Evolutionary conservation across 805 yeast genomes (phyloP), one percentile per base, ranked within the genome.

Genomic region (Nakazawaea ishiwadae): DNA sequence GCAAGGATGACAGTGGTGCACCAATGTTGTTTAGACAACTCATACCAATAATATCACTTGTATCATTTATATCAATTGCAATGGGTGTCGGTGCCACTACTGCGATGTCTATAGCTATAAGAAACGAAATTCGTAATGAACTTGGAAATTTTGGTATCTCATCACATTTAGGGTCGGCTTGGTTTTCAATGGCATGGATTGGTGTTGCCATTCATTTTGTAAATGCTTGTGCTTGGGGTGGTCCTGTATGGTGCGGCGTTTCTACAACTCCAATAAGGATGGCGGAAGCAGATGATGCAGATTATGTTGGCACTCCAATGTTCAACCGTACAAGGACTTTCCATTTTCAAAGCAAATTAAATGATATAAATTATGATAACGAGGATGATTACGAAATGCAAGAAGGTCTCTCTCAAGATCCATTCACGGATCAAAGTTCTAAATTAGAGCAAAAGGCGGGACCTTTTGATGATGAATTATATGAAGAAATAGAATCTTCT

Each of bases 231-330:
- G 15, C 47, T 2, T 69, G 74, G 74, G 62, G 59, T 6, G 70
- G 72, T 6, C 69, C 72, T 2, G 46, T 60, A 12, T 69, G 84
- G 84, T 79, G 81, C 60, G 72, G 75, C 6, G 69, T 74, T 38
- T 76, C 78, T 3, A 14, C 19, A 7, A 16, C 23, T 11, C 23
- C 21, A 8, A 28, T 40, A 24, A 33, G 14, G 12, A 30, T 40
- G 11, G 15, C 12, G 5, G 24, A 35, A 1, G n/a, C 8, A 16
- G 39, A 35, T 27, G 24, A 35, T 15, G 11, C 17, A 15, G 16
- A n/a, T 24, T 35, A 18, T n/a, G 19, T 27, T 12, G 31, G 26
- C 11, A 18, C 32, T 9, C 21, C 39, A 26, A 7, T 17, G 11
- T 27, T 35, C 24, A 18, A 8, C 26, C 7, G 26, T 7, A 7